Conservation (phyloP, 345 rosid genomes). For the Eucalyptus tenuipes region DNA sequence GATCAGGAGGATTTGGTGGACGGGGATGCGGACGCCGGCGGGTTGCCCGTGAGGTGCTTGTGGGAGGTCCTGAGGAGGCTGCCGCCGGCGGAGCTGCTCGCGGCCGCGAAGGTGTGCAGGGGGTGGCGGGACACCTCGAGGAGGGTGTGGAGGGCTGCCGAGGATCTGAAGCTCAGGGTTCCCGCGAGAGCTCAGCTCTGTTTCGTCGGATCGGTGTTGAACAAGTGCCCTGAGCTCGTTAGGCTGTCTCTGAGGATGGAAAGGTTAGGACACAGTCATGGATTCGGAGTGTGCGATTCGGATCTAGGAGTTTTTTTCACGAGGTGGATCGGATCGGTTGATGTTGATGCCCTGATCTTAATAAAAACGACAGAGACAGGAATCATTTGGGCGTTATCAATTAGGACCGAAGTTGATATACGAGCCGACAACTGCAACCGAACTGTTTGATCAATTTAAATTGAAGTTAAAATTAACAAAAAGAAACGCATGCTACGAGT, state of each 20-base stretch:
- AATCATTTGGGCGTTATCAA: neutral
- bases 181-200: constrained; percentile 60
- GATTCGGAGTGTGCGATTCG: neutral
- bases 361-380: neutral
- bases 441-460: neutral
- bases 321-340: neutral
- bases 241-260: constrained; percentile 63
- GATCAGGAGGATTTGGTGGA: neutral
- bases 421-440: neutral
- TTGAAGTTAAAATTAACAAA: neutral
- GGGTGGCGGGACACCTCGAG: constrained; percentile 80
- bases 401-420: neutral
- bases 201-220: constrained; percentile 70
- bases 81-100: constrained; percentile 57
- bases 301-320: constrained; percentile 14
- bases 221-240: constrained; percentile 69
- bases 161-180: constrained; percentile 72
- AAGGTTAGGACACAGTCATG: constrained; percentile 44
- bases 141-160: constrained; percentile 82
- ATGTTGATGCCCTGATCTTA: neutral
- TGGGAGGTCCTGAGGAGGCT: constrained; percentile 84
- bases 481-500: neutral
- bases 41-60: constrained; percentile 36
- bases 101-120: constrained; percentile 77
- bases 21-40: constrained; percentile 6